phyloP scores from a whole-genome alignment of 192 early-diverging fungal species.

The Funneliformis mosseae region DNA sequence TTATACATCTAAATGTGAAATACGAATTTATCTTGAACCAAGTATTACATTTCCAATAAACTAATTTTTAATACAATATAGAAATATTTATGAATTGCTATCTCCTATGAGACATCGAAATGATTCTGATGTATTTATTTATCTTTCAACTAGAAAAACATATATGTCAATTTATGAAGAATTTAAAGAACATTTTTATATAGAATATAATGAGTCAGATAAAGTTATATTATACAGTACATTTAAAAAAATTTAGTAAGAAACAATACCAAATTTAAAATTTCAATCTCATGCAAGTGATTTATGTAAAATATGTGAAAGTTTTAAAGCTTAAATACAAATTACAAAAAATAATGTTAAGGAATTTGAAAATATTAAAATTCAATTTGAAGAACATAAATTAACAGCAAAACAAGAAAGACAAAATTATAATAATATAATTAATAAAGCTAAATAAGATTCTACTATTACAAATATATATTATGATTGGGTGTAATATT shows the following conservation, averaged over 20 bases:
- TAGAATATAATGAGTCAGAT: not conserved
- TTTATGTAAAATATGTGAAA: not conserved
- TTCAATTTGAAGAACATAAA: not conserved
- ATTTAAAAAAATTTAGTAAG: not conserved
- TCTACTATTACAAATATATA: not conserved
- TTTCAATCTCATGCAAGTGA: not conserved
- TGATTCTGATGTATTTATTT: not conserved
- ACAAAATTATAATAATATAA: not conserved
- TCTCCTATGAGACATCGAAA: not conserved
- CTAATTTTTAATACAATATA: too few relatives aligned
- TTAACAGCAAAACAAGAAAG: not conserved
- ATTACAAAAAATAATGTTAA: not conserved
- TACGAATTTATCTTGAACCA: too few relatives aligned
- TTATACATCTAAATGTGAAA: too few relatives aligned
- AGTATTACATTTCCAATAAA: too few relatives aligned
- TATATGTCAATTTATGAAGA: not conserved
- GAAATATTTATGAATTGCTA: not conserved
- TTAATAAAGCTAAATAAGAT: not conserved
- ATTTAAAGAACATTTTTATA: constrained; percentile 1
- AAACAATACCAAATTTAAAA: not conserved
- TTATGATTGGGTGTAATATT: not conserved
- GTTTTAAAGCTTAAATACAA: not conserved
- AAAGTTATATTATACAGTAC: not conserved
- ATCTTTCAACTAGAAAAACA: not conserved
- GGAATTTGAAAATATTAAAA: not conserved